Evolutionary conservation across 2,329 filamentous ascomycete genomes (phyloP).

Genomic region (Fusarium praegraminearum): DNA sequence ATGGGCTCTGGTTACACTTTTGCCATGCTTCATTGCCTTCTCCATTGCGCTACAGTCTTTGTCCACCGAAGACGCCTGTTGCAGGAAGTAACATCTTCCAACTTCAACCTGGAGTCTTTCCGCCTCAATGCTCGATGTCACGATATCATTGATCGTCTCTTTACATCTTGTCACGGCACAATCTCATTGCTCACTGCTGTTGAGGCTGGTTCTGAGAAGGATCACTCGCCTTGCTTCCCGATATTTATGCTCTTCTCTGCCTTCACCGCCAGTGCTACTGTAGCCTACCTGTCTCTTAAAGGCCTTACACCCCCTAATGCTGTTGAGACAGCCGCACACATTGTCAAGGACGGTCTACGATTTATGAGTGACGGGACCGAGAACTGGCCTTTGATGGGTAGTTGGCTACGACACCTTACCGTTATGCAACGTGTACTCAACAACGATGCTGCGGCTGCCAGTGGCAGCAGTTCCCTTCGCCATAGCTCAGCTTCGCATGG

Average conservation of each 20-base stretch:
- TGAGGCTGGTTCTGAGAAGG: slow-evolving; percentile 68
- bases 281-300: slow-evolving; percentile 72
- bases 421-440: slow-evolving; percentile 72
- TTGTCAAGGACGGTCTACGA: slow-evolving; percentile 69
- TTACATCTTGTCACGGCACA: slow-evolving; percentile 70
- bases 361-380: slow-evolving; percentile 70
- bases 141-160: slow-evolving; percentile 67
- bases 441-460: slow-evolving; percentile 60
- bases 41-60: slow-evolving; percentile 71
- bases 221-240: slow-evolving; percentile 69
- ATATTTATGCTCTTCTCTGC: slow-evolving; percentile 74
- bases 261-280: slow-evolving; percentile 70
- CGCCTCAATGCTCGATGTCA: slow-evolving; percentile 63
- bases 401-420: slow-evolving; percentile 70
- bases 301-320: slow-evolving; percentile 68
- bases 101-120: slow-evolving; percentile 67
- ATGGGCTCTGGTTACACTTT: slow-evolving; percentile 74
- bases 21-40: slow-evolving; percentile 71
- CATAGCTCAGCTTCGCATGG: slow-evolving; percentile 52
- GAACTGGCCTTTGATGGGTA: slow-evolving; percentile 69
- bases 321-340: slow-evolving; percentile 67
- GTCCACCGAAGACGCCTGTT: slow-evolving; percentile 70
- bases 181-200: slow-evolving; percentile 67
- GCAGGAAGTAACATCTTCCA: slow-evolving; percentile 66
- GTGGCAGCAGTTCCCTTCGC: slow-evolving; percentile 46